These are phyloP conservation scores for Penicillium daleae DNA, from an alignment of 495 filamentous ascomycete species.

Conservation along the genomic window DNA sequence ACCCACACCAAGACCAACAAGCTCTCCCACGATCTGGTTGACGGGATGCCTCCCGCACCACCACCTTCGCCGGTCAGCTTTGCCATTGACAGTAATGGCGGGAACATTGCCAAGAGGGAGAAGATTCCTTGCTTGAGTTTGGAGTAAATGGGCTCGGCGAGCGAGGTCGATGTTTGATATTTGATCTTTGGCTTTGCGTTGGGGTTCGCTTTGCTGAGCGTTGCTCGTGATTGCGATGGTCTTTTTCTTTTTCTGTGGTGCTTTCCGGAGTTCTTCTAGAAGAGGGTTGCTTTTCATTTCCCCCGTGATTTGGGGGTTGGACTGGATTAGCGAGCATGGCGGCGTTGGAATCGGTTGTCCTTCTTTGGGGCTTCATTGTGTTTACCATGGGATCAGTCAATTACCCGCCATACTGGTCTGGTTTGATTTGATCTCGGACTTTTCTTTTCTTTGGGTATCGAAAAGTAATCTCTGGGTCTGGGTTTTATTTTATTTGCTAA, in stretches of 20 bases:
- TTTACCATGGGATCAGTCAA: neutral
- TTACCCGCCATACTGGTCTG: neutral
- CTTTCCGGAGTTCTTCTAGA: slow-evolving; percentile 4
- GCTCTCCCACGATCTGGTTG: slow-evolving; percentile 34
- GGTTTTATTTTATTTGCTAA: neutral
- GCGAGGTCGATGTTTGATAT: too few species aligned
- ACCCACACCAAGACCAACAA: slow-evolving; percentile 28
- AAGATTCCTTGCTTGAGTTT: slow-evolving; percentile 29
- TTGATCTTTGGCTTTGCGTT: too few species aligned
- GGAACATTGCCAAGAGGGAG: slow-evolving; percentile 17
- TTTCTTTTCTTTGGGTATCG: neutral
- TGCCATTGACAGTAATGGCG: slow-evolving; percentile 25
- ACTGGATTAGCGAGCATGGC: slow-evolving; percentile 6
- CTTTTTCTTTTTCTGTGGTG: slow-evolving; percentile 1
- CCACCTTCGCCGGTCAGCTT: slow-evolving; percentile 54
- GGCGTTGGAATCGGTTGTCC: neutral
- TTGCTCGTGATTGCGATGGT: neutral
- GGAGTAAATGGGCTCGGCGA: slow-evolving; percentile 15
- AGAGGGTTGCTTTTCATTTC: neutral
- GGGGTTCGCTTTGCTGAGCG: neutral
- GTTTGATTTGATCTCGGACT: neutral
- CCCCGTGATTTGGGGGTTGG: neutral
- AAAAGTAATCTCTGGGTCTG: neutral
- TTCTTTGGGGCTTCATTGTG: neutral
- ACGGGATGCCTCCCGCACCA: slow-evolving; percentile 48